Percentiles rank a stretch among this genome's conserved stretches.
phyloP scores from a whole-genome alignment of 495 filamentous ascomycete genomes.

The Daldinia loculata region DNA sequence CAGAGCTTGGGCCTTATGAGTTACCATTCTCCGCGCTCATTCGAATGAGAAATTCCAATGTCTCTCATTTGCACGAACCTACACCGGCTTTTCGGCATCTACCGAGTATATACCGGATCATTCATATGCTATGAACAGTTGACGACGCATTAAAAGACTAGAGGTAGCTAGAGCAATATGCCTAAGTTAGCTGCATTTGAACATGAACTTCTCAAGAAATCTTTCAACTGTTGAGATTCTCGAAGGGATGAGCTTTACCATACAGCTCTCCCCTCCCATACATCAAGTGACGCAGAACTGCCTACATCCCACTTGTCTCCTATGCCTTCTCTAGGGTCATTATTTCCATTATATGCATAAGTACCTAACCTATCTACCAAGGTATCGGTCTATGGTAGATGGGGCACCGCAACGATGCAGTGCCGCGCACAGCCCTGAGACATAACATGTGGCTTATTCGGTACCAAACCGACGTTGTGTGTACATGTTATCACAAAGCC shows the following conservation, averaged over 20 bases:
- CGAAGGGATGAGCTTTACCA: neutral
- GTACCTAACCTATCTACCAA: neutral
- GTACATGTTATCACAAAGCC: neutral
- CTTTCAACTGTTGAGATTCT: neutral
- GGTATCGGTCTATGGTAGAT: slow-evolving; percentile 14
- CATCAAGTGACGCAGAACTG: neutral
- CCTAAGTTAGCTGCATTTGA: neutral
- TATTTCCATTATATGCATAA: neutral
- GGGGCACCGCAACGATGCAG: slow-evolving; percentile 22
- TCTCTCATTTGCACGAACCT: neutral
- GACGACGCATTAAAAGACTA: neutral
- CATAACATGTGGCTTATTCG: slow-evolving; percentile 13
- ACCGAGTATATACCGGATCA: neutral
- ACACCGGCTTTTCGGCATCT: neutral
- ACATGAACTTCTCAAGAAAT: neutral
- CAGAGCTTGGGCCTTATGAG: neutral
- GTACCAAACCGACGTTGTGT: slow-evolving; percentile 17
- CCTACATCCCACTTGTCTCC: neutral
- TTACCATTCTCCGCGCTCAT: neutral
- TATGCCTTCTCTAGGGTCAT: neutral
- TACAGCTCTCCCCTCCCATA: neutral
- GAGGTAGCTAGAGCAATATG: neutral
- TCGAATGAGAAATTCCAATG: neutral
- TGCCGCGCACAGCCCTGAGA: neutral
- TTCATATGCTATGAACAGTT: neutral